Evolutionary conservation across 2,329 filamentous ascomycete species (phyloP).

Genomic region (Apiospora pterosperma): DNA sequence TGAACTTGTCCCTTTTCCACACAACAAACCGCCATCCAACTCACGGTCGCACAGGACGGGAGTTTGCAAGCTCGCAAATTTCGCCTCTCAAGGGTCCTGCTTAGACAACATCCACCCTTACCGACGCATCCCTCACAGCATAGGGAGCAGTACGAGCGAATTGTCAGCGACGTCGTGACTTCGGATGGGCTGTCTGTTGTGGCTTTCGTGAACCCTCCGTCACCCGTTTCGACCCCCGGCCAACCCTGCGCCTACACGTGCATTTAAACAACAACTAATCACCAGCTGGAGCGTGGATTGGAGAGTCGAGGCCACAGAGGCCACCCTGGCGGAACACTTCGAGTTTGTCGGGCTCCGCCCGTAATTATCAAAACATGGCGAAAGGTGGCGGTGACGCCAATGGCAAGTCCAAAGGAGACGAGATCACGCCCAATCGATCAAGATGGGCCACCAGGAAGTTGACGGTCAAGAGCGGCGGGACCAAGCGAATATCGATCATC

Average conservation of each 20-base stretch:
- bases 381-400: conserved; percentile 25
- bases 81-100: background rate
- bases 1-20: background rate
- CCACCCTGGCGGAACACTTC: conserved; percentile 38
- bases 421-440: conserved; percentile 68
- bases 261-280: background rate
- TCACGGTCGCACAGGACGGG: background rate
- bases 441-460: conserved; percentile 96
- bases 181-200: conserved; percentile 1
- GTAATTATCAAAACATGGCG: conserved; percentile 32
- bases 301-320: conserved; percentile 24
- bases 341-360: conserved; percentile 42
- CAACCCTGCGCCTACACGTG: background rate
- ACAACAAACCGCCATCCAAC: background rate
- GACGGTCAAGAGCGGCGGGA: conserved; percentile 67
- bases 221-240: background rate
- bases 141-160: background rate
- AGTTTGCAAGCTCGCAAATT: background rate
- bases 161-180: conserved; percentile 1
- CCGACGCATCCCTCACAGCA: background rate
- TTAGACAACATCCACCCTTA: background rate
- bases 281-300: background rate
- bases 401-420: conserved; percentile 16
- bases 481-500: conserved; percentile 81
- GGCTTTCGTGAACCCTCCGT: background rate